Evolutionary conservation across 345 rosid genomes (phyloP), one percentile per base, ranked within the genome.

Genomic region (Pelargonium nanum): DNA sequence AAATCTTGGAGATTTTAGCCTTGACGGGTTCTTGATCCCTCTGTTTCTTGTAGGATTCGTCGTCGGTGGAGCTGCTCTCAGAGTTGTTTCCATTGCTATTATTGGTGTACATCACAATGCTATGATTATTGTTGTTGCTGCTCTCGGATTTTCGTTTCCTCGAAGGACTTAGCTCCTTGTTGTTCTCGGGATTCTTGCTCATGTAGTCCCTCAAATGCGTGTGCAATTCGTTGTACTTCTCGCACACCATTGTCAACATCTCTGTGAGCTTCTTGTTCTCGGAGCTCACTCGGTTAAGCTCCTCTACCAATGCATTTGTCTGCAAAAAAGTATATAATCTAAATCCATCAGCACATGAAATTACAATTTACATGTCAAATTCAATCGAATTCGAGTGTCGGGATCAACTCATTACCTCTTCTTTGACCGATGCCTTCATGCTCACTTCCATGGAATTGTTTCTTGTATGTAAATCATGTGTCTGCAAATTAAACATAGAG

Each of bases 31-130:
- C 65, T 62, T 93, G 97, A 69, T 87, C 96, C 64, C 77, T 82
- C 19, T 83, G 85, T 77, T 79, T 85, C 81, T 87, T 93, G 67
- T 68, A n/a, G 1, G 91, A 81, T 57, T 84, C 96, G 65, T 89
- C 89, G 54, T 89, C 97, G n/a, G 85, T 85, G 2, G 97, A 87
- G 74, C 97, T 89, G 74, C 88, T 85, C 72, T 93, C 97, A 0
- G 97, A 87, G 3, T 79, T 75, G 48, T 93, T 86, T n/a, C n/a
- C n/a, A n/a, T n/a, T n/a, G n/a, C n/a, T n/a, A n/a, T n/a, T n/a
- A n/a, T n/a, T n/a, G 26, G 72, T 73, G 16, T 26, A 25, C 2
- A 56, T 76, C 32, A 68, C 56, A 28, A 64, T 74, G 26, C 76
- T 77, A 19, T 67, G 34, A 24, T 58, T 61, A 26, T 53, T 57